These are phyloP conservation scores for Clarkia xantiana DNA, from an alignment of 345 rosid species.

Conservation along the genomic window DNA sequence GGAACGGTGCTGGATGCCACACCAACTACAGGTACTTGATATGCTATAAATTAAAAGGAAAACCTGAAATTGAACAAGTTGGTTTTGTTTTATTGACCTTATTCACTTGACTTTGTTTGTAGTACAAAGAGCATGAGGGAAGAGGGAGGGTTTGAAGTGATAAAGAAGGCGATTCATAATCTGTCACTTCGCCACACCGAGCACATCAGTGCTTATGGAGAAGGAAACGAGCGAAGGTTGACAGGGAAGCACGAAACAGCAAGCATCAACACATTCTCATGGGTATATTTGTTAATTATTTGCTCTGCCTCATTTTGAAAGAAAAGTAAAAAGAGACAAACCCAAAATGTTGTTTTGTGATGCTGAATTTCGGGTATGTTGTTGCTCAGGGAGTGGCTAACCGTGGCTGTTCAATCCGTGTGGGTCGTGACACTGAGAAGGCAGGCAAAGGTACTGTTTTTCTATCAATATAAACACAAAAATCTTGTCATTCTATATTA, in stretches of 20 bases:
- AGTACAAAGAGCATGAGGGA: slow-evolving; percentile 97
- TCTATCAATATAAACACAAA: no score
- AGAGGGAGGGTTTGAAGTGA: slow-evolving; percentile 75
- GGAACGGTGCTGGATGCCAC: slow-evolving; percentile 99
- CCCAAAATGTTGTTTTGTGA: no score
- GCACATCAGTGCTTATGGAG: slow-evolving; percentile 90
- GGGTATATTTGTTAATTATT: slow-evolving; percentile 33
- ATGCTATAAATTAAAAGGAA: no score
- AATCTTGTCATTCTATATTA: no score
- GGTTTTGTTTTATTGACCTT: neutral
- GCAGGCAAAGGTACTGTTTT: slow-evolving; percentile 55
- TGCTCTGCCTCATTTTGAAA: neutral
- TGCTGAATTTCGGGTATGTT: neutral
- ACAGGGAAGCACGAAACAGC: slow-evolving; percentile 98
- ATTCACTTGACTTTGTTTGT: slow-evolving; percentile 1
- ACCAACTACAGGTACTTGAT: slow-evolving; percentile 63
- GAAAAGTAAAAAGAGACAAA: no score
- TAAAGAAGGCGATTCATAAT: slow-evolving; percentile 84
- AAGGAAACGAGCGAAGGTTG: slow-evolving; percentile 95
- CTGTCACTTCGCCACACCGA: slow-evolving; percentile 80
- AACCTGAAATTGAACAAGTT: no score
- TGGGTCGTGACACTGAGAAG: slow-evolving; percentile 94
- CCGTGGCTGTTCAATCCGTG: slow-evolving; percentile 93
- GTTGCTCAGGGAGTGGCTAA: slow-evolving; percentile 77
- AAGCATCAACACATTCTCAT: slow-evolving; percentile 72